A percentile compares a stretch with the other conserved stretches of the same genome.
These are phyloP conservation scores for Dryas integrifolia DNA, from an alignment of 331 rosid genomes.

Conservation along the genomic window DNA sequence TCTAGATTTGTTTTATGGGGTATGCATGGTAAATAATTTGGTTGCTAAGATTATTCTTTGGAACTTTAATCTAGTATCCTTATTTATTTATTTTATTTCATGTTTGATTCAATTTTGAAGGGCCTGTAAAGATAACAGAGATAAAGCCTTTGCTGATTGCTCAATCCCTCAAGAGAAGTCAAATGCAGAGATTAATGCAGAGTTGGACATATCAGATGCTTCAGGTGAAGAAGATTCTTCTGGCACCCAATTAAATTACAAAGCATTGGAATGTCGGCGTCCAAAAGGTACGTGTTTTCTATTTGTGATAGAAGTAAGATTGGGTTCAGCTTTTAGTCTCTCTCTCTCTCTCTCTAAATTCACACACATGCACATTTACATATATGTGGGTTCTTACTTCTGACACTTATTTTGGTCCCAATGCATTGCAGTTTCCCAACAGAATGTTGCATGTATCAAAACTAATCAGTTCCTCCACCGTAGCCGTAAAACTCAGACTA, in stretches of 20 bases:
- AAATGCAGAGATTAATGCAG: conserved; percentile 88
- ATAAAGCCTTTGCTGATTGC: conserved; percentile 70
- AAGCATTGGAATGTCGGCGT: conserved; percentile 56
- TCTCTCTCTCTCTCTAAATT: neutral
- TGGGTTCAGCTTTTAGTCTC: neutral
- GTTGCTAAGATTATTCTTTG: conserved; percentile 2
- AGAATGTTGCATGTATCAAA: conserved; percentile 55
- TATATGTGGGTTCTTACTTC: conserved; percentile 19
- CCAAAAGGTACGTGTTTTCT: conserved; percentile 47
- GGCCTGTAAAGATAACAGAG: conserved; percentile 78
- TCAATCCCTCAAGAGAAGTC: conserved; percentile 90
- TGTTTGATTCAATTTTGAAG: conserved; percentile 48
- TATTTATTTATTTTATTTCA: neutral
- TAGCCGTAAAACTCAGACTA: conserved; percentile 65
- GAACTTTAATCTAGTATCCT: conserved; percentile 17
- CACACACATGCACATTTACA: neutral
- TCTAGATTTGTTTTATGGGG: neutral
- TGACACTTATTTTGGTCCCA: conserved; percentile 17
- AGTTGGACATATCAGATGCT: conserved; percentile 88
- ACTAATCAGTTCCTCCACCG: conserved; percentile 91
- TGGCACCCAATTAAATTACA: conserved; percentile 47
- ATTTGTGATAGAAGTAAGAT: conserved; percentile 17
- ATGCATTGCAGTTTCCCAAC: conserved; percentile 59
- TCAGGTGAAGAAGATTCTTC: conserved; percentile 90
- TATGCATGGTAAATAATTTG: neutral